Evolutionary conservation across 179 eudicot species (phyloP).

Genomic region (Silene coronaria): DNA sequence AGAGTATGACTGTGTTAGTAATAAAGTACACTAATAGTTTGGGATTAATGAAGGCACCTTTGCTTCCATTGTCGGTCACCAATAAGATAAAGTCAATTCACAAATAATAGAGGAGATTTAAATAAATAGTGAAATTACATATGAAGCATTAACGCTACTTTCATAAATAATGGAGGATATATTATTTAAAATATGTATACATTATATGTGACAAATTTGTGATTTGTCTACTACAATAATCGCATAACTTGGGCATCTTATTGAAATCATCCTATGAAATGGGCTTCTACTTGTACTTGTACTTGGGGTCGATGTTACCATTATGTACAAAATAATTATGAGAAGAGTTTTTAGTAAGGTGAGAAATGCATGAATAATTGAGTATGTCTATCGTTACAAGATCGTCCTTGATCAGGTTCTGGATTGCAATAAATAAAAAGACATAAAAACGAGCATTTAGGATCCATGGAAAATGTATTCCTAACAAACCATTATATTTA

Average conservation of each 20-base stretch:
- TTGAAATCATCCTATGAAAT: background rate
- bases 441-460: background rate
- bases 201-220: no score
- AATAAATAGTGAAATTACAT: background rate
- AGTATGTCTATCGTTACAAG: no score
- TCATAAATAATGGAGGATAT: background rate
- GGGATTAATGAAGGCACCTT: constrained; percentile 6
- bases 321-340: background rate
- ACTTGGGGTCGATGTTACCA: background rate
- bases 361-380: no score
- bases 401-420: no score
- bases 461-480: background rate
- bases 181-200: no score
- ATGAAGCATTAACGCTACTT: background rate
- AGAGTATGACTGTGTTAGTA: background rate
- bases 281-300: background rate
- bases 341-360: no score
- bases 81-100: background rate
- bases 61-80: background rate
- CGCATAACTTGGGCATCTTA: background rate
- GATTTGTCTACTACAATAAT: no score
- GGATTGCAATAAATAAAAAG: no score
- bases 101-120: background rate
- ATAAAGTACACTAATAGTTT: background rate
- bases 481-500: background rate